A percentile compares a stretch with the other conserved stretches of the same genome.
These are phyloP conservation scores for Penicillium verrucosum DNA, from an alignment of 2,329 filamentous ascomycete genomes.

Conservation along the genomic window DNA sequence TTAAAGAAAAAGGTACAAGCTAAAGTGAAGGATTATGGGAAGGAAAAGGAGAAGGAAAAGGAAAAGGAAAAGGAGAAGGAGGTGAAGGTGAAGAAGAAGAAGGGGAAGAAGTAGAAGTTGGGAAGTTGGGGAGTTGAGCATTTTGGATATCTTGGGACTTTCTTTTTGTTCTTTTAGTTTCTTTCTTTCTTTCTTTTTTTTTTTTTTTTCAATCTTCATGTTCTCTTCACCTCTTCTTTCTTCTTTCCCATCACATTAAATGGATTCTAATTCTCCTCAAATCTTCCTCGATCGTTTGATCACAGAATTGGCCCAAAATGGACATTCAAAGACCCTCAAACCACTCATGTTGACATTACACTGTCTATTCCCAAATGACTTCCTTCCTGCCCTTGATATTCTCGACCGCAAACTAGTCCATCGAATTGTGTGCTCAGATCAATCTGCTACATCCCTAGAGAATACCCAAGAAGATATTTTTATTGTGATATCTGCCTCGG, in stretches of 20 bases:
- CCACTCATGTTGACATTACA: conserved; percentile 74
- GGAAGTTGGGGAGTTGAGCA: no score
- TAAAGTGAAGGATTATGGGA: background rate
- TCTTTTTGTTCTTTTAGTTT: background rate
- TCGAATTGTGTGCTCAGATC: conserved; percentile 40
- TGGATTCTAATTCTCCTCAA: conserved; percentile 3
- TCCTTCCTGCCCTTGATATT: conserved; percentile 83
- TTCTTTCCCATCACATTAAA: background rate
- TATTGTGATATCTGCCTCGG: conserved; percentile 61
- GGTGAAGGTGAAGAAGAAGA: background rate
- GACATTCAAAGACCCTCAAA: conserved; percentile 36
- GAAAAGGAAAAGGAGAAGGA: background rate
- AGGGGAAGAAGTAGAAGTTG: background rate
- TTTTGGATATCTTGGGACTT: background rate
- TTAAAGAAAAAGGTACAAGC: background rate
- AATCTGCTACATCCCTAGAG: background rate
- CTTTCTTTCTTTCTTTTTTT: no score
- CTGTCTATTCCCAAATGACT: conserved; percentile 73
- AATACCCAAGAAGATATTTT: conserved; percentile 45
- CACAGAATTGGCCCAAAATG: conserved; percentile 17
- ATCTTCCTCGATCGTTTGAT: conserved; percentile 28
- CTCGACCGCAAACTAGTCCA: conserved; percentile 74
- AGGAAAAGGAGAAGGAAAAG: background rate
- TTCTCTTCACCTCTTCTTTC: background rate
- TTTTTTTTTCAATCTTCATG: background rate